Percentiles rank a stretch among this genome's conserved stretches.
Conservation (phyloP, 805 yeast species). For the Spathaspora boniae region DNA sequence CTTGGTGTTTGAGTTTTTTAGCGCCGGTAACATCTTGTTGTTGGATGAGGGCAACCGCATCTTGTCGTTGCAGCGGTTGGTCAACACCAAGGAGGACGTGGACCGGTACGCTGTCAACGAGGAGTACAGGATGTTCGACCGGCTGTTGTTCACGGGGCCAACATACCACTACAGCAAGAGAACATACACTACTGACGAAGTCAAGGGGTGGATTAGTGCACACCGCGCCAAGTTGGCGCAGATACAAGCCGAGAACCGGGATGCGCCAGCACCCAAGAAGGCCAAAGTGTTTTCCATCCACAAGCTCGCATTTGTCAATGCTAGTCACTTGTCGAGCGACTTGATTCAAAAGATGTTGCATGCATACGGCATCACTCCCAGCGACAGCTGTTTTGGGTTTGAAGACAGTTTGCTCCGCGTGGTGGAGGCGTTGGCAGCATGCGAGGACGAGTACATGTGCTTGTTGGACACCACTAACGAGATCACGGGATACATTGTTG, state of each 20-base stretch:
- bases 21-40: conserved; percentile 87
- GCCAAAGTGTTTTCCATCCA: conserved; percentile 58
- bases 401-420: conserved; percentile 27
- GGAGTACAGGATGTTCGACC: conserved; percentile 59
- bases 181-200: conserved; percentile 24
- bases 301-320: conserved; percentile 62
- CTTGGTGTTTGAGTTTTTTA: conserved; percentile 85
- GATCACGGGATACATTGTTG: conserved; percentile 58
- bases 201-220: conserved; percentile 37
- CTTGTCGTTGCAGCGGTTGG: conserved; percentile 72
- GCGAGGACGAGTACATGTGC: conserved; percentile 42
- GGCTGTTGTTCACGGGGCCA: conserved; percentile 36
- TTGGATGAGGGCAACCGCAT: conserved; percentile 68
- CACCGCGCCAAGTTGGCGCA: conserved; percentile 26
- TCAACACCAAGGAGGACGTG: conserved; percentile 65
- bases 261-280: too few species aligned
- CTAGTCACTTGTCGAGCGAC: conserved; percentile 76
- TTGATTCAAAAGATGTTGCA: conserved; percentile 59
- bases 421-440: conserved; percentile 40
- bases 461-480: conserved; percentile 34
- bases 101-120: conserved; percentile 74
- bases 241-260: conserved; percentile 15
- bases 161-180: conserved; percentile 11
- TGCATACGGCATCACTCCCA: conserved; percentile 46
- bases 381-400: conserved; percentile 29